These are phyloP conservation scores for Tetrahymena thermophila DNA, from an alignment of 73 alveolate genomes.

Conservation along the genomic window DNA sequence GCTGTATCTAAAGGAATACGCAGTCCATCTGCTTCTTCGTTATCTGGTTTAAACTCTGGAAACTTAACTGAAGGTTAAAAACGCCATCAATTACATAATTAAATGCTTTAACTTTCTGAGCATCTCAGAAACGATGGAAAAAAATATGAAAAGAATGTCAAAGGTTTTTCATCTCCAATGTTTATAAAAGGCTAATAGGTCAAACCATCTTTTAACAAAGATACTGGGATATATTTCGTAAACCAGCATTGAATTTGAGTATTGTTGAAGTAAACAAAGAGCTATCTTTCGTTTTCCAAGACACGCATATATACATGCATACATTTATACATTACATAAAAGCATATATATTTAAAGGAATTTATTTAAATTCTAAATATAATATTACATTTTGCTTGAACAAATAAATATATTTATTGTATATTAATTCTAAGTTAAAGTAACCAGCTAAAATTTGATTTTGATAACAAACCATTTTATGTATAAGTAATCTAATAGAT, in stretches of 20 bases:
- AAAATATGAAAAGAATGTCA: not conserved
- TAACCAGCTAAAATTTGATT: not conserved
- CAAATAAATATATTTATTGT: not conserved
- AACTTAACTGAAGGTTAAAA: not conserved
- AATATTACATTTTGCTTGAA: not conserved
- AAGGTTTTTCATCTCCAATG: not conserved
- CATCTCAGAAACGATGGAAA: not conserved
- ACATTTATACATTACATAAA: too few relatives aligned
- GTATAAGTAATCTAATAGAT: not conserved
- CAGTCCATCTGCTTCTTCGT: not conserved
- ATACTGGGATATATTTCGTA: not conserved
- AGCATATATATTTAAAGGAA: not conserved
- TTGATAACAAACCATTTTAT: not conserved
- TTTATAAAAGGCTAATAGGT: not conserved
- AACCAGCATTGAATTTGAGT: not conserved
- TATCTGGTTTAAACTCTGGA: not conserved
- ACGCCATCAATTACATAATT: not conserved
- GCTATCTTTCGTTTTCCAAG: not conserved
- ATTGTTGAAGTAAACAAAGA: not conserved
- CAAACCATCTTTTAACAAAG: not conserved
- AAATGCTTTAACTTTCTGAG: not conserved
- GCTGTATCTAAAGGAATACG: not conserved
- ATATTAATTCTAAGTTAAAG: not conserved
- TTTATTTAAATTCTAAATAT: not conserved
- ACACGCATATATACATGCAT: too few relatives aligned